Conservation (phyloP, 208 protist species). For the Leishmania braziliensis region DNA sequence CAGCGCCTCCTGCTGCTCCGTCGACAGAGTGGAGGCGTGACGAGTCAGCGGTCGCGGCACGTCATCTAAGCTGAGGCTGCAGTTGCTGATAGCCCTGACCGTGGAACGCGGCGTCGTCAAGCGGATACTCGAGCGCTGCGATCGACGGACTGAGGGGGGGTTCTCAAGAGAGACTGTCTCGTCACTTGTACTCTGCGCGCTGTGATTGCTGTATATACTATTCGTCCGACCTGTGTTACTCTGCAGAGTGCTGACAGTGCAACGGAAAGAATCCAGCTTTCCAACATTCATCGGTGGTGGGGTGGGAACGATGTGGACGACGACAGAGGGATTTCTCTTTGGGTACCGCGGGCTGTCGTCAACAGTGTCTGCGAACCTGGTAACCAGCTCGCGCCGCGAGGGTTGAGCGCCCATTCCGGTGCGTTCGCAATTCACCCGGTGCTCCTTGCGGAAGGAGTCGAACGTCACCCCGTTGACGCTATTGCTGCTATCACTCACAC, state of each 20-base stretch:
- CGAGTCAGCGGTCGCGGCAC: constrained; percentile 33
- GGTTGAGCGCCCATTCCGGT: constrained; percentile 1
- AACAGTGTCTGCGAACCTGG: neutral
- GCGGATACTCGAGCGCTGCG: constrained; percentile 3
- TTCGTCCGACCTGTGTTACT: neutral
- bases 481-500: neutral
- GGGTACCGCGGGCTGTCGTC: neutral
- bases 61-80: constrained; percentile 18
- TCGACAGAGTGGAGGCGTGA: constrained; percentile 40
- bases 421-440: neutral
- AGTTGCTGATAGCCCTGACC: neutral
- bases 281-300: constrained; percentile 8
- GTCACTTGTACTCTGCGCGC: neutral
- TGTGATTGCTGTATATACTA: constrained; percentile 10
- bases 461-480: neutral
- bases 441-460: neutral
- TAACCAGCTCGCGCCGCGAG: constrained; percentile 3
- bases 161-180: neutral
- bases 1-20: constrained; percentile 36
- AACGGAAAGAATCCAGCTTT: neutral
- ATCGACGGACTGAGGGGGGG: neutral
- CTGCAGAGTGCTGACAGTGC: neutral
- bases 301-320: neutral
- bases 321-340: neutral
- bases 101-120: constrained; percentile 1